These are phyloP conservation scores for Eucalyptus virginea DNA, from an alignment of 345 rosid species.

Conservation along the genomic window DNA sequence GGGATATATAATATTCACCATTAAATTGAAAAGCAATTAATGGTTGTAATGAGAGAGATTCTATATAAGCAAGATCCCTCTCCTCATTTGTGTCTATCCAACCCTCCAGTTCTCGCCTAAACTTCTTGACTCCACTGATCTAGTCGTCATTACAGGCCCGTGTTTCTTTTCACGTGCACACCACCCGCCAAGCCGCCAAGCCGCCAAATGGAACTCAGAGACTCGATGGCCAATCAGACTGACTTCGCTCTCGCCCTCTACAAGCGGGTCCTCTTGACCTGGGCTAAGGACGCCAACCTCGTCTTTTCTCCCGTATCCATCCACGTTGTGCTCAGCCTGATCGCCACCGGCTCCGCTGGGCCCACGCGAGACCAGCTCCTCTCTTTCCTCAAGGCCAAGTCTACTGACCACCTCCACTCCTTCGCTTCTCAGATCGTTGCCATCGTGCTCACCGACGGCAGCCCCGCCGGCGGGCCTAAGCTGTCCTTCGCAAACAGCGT, in stretches of 20 bases:
- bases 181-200: no score
- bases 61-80: no score
- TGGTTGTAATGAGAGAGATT: no score
- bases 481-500: not conserved
- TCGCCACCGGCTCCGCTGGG: not conserved
- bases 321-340: constrained; percentile 1
- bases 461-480: not conserved
- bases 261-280: not conserved
- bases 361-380: not conserved
- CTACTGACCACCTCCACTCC: not conserved
- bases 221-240: not conserved
- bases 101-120: no score
- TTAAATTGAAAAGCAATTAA: no score
- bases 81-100: no score
- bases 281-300: not conserved
- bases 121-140: no score
- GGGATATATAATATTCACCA: no score
- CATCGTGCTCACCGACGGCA: not conserved
- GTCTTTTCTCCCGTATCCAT: constrained; percentile 6
- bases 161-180: no score
- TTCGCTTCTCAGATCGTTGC: not conserved
- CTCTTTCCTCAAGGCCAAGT: constrained; percentile 4
- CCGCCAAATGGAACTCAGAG: not conserved
- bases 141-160: no score
- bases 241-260: not conserved